phyloP scores from a whole-genome alignment of 352 stramenopile species.

The Phytopythium cucurbitacearum region DNA sequence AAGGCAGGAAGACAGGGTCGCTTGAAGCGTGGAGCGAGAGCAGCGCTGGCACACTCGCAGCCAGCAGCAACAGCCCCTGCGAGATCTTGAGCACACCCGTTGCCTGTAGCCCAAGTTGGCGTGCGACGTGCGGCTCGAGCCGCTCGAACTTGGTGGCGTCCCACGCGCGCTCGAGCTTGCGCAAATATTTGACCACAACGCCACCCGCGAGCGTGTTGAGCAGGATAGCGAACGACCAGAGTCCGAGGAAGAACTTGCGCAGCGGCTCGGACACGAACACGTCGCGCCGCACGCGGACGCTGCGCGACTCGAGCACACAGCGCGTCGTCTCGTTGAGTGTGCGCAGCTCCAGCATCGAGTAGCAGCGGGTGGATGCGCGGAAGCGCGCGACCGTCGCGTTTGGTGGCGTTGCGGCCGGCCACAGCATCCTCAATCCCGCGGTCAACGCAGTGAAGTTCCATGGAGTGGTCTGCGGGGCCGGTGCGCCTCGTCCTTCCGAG shows the following conservation, averaged over 20 bases:
- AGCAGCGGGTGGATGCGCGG: slow-evolving; percentile 28
- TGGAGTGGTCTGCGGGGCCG: neutral
- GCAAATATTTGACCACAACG: slow-evolving; percentile 41
- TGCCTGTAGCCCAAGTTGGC: slow-evolving; percentile 39
- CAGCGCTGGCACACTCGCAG: slow-evolving; percentile 23
- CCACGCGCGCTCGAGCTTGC: slow-evolving; percentile 29
- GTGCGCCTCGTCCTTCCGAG: slow-evolving; percentile 20
- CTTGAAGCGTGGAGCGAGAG: slow-evolving; percentile 27
- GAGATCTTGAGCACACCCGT: slow-evolving; percentile 41
- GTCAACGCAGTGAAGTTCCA: slow-evolving; percentile 29
- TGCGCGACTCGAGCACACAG: slow-evolving; percentile 31
- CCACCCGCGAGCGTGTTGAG: slow-evolving; percentile 45
- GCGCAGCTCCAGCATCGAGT: slow-evolving; percentile 31
- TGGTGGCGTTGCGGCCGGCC: slow-evolving; percentile 33
- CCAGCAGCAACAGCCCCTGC: slow-evolving; percentile 29
- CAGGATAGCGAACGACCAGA: slow-evolving; percentile 35
- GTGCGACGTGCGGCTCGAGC: slow-evolving; percentile 27
- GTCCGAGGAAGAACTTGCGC: slow-evolving; percentile 35
- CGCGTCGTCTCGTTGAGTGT: slow-evolving; percentile 19
- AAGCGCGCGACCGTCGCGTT: slow-evolving; percentile 14
- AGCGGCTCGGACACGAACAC: slow-evolving; percentile 19
- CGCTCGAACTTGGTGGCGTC: slow-evolving; percentile 28
- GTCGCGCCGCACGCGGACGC: slow-evolving; percentile 4
- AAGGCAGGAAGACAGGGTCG: slow-evolving; percentile 22
- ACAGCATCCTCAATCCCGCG: slow-evolving; percentile 31